phyloP scores from a whole-genome alignment of 352 stramenopile species.

The Phytophthora palmivora region DNA sequence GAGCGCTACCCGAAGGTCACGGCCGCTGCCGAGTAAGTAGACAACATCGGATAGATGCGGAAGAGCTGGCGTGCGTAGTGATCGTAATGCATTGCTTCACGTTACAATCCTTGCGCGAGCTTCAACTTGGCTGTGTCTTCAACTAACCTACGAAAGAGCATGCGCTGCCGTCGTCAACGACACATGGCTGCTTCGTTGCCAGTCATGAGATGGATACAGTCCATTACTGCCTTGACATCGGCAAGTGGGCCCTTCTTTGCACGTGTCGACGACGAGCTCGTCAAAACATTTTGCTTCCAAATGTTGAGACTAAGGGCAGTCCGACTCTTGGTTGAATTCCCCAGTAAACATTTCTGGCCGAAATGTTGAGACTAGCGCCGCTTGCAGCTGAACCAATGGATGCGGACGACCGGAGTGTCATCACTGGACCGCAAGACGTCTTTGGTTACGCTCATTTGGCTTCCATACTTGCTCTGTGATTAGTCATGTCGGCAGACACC shows the following conservation, averaged over 20 bases:
- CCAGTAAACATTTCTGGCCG: constrained; percentile 19
- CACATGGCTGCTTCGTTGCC: constrained; percentile 2
- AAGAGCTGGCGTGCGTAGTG: constrained; percentile 4
- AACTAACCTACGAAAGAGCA: constrained; percentile 31
- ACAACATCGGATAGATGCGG: constrained; percentile 13
- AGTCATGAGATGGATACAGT: constrained; percentile 33
- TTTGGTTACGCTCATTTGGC: not conserved
- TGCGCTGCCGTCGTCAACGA: not conserved
- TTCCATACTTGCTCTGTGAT: too few species aligned
- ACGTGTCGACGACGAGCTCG: constrained; percentile 15
- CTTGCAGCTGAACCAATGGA: constrained; percentile 19
- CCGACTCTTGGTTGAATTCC: constrained; percentile 2
- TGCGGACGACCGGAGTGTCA: not conserved
- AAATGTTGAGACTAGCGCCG: constrained; percentile 20
- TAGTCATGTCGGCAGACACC: too few species aligned
- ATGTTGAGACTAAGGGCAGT: constrained; percentile 20
- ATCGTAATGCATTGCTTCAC: constrained; percentile 30
- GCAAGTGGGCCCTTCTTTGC: constrained; percentile 17
- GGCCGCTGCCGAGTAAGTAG: constrained; percentile 41
- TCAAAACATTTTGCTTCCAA: constrained; percentile 14
- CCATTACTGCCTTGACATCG: constrained; percentile 24
- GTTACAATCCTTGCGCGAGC: not conserved
- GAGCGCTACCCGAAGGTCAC: constrained; percentile 87
- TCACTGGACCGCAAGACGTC: constrained; percentile 18
- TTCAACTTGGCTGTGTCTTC: constrained; percentile 9